Evolutionary conservation across 1,139 yeast species (phyloP).

Genomic region (Hyphopichia buzzinii): DNA sequence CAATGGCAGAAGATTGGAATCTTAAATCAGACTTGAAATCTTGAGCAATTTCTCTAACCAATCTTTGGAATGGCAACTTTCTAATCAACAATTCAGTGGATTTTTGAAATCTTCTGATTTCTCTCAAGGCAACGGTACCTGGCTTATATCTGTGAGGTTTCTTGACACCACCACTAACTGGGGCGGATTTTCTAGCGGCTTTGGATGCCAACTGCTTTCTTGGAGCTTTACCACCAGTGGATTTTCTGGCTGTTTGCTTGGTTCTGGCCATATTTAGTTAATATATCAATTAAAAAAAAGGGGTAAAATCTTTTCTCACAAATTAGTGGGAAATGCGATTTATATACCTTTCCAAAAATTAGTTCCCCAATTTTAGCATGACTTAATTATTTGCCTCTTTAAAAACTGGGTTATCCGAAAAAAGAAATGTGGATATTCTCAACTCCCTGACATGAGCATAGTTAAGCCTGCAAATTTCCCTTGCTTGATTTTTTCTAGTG

Average conservation of each 20-base stretch:
- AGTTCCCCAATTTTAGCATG: no score
- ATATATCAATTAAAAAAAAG: conserved; percentile 4
- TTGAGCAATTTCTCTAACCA: conserved; percentile 51
- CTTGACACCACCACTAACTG: conserved; percentile 52
- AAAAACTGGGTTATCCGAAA: neutral
- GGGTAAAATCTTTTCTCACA: conserved; percentile 2
- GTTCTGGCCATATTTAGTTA: conserved; percentile 45
- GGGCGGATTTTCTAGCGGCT: conserved; percentile 55
- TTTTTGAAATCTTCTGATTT: conserved; percentile 54
- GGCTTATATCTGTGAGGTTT: conserved; percentile 57
- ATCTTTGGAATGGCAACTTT: conserved; percentile 51
- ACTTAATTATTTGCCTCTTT: neutral
- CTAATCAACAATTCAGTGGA: conserved; percentile 52
- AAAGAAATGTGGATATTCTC: neutral
- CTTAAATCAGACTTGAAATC: conserved; percentile 52
- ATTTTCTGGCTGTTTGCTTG: conserved; percentile 54
- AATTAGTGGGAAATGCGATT: conserved; percentile 3
- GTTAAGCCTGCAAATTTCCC: neutral
- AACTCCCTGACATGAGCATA: neutral
- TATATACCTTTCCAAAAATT: no score
- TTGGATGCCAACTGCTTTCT: conserved; percentile 54
- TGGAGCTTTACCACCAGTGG: conserved; percentile 56
- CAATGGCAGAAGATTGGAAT: conserved; percentile 52
- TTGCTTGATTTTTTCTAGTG: neutral
- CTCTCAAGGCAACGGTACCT: conserved; percentile 56